A percentile compares a stretch with the other conserved stretches of the same genome.
Conservation (phyloP, 2,329 filamentous ascomycete species). For the Clarireedia hainanense region DNA sequence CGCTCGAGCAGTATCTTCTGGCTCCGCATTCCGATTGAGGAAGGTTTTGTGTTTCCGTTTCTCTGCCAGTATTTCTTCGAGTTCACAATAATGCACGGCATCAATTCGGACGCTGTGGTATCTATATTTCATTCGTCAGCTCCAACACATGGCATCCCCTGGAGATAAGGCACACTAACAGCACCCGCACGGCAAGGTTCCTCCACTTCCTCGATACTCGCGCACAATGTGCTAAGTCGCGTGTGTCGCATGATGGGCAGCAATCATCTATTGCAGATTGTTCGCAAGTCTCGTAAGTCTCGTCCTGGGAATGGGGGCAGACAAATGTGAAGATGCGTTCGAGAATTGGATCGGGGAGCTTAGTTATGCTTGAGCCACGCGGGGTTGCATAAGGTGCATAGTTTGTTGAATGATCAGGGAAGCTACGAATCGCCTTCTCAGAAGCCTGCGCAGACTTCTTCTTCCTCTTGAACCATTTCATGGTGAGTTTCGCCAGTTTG, state of each 20-base stretch:
- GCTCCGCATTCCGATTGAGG: conserved; percentile 69
- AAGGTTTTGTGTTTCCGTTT: conserved; percentile 66
- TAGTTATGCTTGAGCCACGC: conserved; percentile 15
- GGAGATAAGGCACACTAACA: conserved; percentile 45
- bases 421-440: conserved; percentile 6
- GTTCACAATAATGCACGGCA: conserved; percentile 86
- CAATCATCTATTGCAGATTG: conserved; percentile 68
- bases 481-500: conserved; percentile 8
- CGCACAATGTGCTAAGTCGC: conserved; percentile 75
- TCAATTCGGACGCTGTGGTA: conserved; percentile 90
- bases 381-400: conserved; percentile 8
- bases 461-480: conserved; percentile 9
- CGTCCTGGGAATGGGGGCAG: conserved; percentile 74
- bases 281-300: conserved; percentile 75
- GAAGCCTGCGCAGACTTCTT: conserved; percentile 3
- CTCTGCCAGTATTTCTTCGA: conserved; percentile 73
- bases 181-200: conserved; percentile 38
- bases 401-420: background rate
- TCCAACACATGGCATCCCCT: background rate
- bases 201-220: conserved; percentile 69
- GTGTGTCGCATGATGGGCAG: conserved; percentile 90
- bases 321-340: conserved; percentile 72
- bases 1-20: conserved; percentile 69
- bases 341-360: conserved; percentile 62
- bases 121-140: conserved; percentile 36